A percentile compares a stretch with the other conserved stretches of the same genome.
Conservation (phyloP, 148 eudicot genomes). For the Limonium bicolor region DNA sequence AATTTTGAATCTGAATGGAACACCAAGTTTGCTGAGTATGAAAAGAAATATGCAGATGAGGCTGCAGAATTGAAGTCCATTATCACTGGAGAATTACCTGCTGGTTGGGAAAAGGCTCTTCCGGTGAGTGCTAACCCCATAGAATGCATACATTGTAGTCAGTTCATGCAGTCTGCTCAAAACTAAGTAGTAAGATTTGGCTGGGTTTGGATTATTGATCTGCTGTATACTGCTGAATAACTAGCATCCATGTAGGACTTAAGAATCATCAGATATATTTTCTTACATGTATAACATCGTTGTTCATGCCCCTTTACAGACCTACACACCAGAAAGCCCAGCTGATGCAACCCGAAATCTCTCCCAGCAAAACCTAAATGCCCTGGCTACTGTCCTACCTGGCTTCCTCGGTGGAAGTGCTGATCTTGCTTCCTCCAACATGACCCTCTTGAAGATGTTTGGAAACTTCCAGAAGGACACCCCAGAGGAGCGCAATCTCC, state of each 20-base stretch:
- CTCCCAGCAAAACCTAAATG: conserved; percentile 74
- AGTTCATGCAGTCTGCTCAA: no score
- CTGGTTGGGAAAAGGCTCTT: conserved; percentile 95
- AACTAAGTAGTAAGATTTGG: no score
- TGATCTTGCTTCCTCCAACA: conserved; percentile 97
- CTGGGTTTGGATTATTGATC: no score
- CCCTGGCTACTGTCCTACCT: conserved; percentile 76
- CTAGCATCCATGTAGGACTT: no score
- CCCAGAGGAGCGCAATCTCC: conserved; percentile 82
- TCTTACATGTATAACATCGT: no score
- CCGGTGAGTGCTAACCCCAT: conserved; percentile 82
- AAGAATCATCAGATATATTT: no score
- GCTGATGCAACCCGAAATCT: conserved; percentile 93
- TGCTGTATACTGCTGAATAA: no score
- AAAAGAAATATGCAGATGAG: conserved; percentile 76
- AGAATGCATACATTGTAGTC: no score
- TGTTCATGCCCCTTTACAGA: conserved; percentile 40
- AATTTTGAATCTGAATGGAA: conserved; percentile 92
- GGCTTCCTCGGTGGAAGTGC: conserved; percentile 97
- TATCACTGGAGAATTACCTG: conserved; percentile 58
- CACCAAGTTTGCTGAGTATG: conserved; percentile 72
- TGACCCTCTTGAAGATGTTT: conserved; percentile 82
- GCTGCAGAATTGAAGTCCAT: conserved; percentile 85
- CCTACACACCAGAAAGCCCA: conserved; percentile 83
- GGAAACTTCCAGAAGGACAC: conserved; percentile 93